Evolutionary conservation across 2,329 filamentous ascomycete species (phyloP), one percentile per base, ranked within the genome.

Genomic region (Dactylellina sp.): DNA sequence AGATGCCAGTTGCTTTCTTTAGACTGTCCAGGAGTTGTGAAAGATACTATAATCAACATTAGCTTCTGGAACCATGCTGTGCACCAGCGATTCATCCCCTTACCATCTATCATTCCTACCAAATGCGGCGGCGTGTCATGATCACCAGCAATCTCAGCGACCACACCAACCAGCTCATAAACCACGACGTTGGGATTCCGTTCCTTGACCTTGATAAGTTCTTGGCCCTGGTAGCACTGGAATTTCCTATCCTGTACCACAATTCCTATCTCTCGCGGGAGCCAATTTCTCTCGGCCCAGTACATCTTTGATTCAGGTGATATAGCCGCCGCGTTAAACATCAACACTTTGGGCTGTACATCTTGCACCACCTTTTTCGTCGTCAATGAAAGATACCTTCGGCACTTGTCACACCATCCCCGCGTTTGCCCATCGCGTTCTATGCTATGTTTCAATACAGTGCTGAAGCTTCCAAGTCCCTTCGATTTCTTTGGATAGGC

Each of bases 241-340:
- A 98, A 91, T 79, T 96, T 91, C n/a, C 92, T 92, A 78, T 91
- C 88, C 71, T 96, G 91, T 66, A 97, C 88, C 66, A 96, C 91
- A 79, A 99, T 88, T 39, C 95, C 95, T 78, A 99, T 93, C 80
- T 98, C 93, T 79, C 95, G 91, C 0, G 95, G 95, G 11, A 99
- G 84, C 89, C 94, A 99, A 14, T 91, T 92, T 0, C 92, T 92
- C 11, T 89, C 92, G 0, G 91, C 88, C 96, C 96, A 99, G 14
- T 97, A 85, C 71, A 90, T 86, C 77, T 89, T 89, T 37, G 92
- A 88, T 76, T 94, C 91, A 1, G 88, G 86, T 49, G 83, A 89
- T 3, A 86, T 88, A 9, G 91, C 87, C 0, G 92, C 91, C 1
- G 88, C 84, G 79, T 97, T 97, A 24, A 99, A 85, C 83, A 96